Conservation (phyloP, 371 early-diverging fungal species). For the Circinella umbellata region DNA sequence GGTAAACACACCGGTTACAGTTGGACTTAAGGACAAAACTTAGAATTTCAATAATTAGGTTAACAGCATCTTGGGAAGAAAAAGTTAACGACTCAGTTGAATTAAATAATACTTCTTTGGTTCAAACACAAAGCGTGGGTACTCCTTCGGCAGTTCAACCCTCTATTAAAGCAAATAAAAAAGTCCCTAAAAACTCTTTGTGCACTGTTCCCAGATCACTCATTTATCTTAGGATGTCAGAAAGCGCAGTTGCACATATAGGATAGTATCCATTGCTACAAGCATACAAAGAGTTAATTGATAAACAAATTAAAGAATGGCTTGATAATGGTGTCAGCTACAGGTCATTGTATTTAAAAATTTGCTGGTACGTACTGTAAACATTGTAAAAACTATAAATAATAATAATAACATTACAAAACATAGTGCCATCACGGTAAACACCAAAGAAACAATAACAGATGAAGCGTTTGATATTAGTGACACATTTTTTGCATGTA, state of each 20-base stretch:
- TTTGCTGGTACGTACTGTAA: neutral
- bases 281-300: neutral
- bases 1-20: neutral
- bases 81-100: neutral
- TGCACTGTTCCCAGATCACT: constrained; percentile 25
- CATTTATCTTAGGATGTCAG: constrained; percentile 13
- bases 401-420: neutral
- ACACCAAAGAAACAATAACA: no score
- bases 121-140: neutral
- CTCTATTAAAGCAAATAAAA: constrained; percentile 12
- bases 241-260: constrained; percentile 1
- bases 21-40: neutral
- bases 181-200: constrained; percentile 14
- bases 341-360: constrained; percentile 22
- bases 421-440: no score
- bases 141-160: neutral
- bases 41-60: neutral
- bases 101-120: neutral
- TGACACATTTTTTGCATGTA: neutral
- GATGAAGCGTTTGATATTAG: no score
- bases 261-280: constrained; percentile 21
- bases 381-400: neutral
- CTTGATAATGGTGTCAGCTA: constrained; percentile 9
- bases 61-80: neutral
- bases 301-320: constrained; percentile 15